A percentile compares a stretch with the other conserved stretches of the same genome.
Evolutionary conservation across 371 early-diverging fungal species (phyloP).

Genomic region (Choanephora cucurbitarum): DNA sequence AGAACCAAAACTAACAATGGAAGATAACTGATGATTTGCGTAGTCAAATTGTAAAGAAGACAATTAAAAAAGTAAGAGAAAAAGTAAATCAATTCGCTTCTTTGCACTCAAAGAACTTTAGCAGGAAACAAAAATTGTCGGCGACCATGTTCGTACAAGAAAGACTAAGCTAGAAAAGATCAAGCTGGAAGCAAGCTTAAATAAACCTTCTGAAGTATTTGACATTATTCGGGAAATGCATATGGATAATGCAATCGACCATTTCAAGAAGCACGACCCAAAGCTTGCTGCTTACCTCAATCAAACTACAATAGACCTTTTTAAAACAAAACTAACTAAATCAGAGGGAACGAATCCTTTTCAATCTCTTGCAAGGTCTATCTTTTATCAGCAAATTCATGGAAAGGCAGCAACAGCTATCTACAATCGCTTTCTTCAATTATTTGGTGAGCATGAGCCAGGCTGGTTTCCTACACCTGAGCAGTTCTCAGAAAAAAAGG

Average conservation of each 20-base stretch:
- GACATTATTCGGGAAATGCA: constrained; percentile 2
- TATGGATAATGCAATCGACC: constrained; percentile 24
- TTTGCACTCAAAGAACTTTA: no score
- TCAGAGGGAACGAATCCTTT: not conserved
- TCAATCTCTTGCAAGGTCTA: constrained; percentile 37
- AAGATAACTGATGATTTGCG: no score
- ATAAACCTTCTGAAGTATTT: not conserved
- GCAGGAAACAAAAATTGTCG: no score
- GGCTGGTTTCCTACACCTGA: constrained; percentile 50
- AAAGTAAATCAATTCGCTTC: no score
- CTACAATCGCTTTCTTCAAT: constrained; percentile 35
- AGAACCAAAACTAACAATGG: no score
- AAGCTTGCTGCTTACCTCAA: constrained; percentile 32
- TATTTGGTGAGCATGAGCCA: constrained; percentile 32
- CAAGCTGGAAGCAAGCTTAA: not conserved
- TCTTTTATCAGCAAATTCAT: constrained; percentile 59
- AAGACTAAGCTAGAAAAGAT: not conserved
- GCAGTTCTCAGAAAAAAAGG: constrained; percentile 28
- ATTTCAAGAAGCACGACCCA: constrained; percentile 35
- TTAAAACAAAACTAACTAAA: constrained; percentile 12
- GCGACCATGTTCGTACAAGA: not conserved
- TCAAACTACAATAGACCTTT: constrained; percentile 15
- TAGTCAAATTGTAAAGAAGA: no score
- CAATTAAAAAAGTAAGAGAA: no score
- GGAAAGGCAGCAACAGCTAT: constrained; percentile 55